A percentile compares a stretch with the other conserved stretches of the same genome.
phyloP scores from a whole-genome alignment of 345 rosid species.

The Lagerstroemia speciosa region DNA sequence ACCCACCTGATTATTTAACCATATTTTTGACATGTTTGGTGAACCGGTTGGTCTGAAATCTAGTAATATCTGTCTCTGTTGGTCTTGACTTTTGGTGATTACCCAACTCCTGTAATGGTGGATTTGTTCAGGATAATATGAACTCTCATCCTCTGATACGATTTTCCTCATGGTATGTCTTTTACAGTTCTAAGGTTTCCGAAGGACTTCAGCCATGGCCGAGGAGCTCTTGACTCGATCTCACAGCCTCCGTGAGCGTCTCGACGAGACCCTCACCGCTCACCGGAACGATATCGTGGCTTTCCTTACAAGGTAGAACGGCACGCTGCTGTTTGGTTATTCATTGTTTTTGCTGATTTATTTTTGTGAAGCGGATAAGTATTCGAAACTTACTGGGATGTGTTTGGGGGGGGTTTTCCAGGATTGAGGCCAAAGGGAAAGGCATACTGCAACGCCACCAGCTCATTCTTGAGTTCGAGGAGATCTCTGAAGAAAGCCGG shows the following conservation, averaged over 20 bases:
- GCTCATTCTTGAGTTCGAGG: constrained; percentile 65
- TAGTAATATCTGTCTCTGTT: constrained; percentile 4
- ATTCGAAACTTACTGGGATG: background rate
- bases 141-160: background rate
- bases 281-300: constrained; percentile 62
- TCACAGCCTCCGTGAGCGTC: constrained; percentile 66
- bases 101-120: constrained; percentile 9
- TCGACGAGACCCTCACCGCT: constrained; percentile 59
- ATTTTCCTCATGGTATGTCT: background rate
- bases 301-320: constrained; percentile 53
- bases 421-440: constrained; percentile 71
- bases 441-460: constrained; percentile 74
- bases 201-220: constrained; percentile 31
- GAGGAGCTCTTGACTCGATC: constrained; percentile 49
- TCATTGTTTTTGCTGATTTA: background rate
- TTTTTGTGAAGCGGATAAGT: background rate
- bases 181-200: constrained; percentile 8
- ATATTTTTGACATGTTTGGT: background rate
- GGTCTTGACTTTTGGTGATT: constrained; percentile 14
- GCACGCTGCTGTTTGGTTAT: background rate
- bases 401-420: constrained; percentile 12
- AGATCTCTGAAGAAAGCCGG: constrained; percentile 43
- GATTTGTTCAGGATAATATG: background rate
- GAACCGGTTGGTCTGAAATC: too few relatives aligned
- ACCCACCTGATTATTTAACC: background rate